Evolutionary conservation across 2,329 filamentous ascomycete species (phyloP).

Genomic region (Botrytis hyacinthi): DNA sequence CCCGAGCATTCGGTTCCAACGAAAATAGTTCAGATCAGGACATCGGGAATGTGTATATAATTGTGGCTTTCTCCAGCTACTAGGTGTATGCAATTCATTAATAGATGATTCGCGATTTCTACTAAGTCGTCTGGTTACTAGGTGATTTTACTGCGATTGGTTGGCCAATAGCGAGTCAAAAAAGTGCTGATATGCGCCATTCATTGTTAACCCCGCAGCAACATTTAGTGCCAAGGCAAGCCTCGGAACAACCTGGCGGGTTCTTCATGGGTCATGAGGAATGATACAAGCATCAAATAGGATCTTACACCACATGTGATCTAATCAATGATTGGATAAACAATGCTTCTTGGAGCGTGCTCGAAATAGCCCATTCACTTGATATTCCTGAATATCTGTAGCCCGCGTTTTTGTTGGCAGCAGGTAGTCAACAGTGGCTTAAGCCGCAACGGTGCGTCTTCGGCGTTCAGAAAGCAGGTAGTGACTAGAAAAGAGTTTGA

Average conservation of each 20-base stretch:
- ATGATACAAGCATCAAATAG: background rate
- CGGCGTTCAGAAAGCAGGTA: background rate
- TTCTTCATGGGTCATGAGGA: slow-evolving; percentile 14
- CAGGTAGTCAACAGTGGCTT: background rate
- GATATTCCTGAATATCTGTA: background rate
- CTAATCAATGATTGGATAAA: background rate
- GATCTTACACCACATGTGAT: background rate
- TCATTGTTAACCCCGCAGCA: slow-evolving; percentile 4
- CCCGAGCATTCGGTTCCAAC: background rate
- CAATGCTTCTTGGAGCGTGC: background rate
- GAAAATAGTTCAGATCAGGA: background rate
- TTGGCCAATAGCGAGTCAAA: background rate
- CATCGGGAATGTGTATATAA: background rate
- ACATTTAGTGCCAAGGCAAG: slow-evolving; percentile 5
- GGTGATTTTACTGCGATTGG: background rate
- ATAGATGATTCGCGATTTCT: background rate
- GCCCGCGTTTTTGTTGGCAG: background rate
- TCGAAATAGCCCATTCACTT: background rate
- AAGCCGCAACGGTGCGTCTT: slow-evolving; percentile 12
- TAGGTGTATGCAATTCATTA: background rate
- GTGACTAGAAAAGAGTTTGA: background rate
- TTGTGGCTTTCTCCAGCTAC: background rate
- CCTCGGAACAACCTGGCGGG: slow-evolving; percentile 1
- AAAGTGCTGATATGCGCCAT: background rate
- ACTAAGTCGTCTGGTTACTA: background rate